Evolutionary conservation across 148 eudicot genomes (phyloP).

Genomic region (Agrostemma githago): DNA sequence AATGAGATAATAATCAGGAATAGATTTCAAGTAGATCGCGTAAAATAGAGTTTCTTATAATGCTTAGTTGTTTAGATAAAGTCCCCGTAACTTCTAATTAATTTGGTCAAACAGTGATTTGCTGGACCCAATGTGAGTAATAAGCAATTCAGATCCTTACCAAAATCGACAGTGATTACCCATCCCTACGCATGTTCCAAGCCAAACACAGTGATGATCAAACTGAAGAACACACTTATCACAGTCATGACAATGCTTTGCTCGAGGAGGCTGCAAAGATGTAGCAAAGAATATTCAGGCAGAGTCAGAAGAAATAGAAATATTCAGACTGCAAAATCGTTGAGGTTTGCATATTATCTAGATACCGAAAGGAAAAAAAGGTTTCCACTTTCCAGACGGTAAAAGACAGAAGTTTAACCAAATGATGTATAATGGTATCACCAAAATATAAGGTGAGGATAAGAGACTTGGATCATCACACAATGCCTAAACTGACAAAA

Average conservation of each 20-base stretch:
- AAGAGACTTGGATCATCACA: not conserved
- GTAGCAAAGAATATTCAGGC: conserved; percentile 8
- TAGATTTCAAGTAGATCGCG: not conserved
- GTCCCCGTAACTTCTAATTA: not conserved
- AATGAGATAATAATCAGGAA: not conserved
- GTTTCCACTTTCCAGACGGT: not conserved
- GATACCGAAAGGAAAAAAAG: not conserved
- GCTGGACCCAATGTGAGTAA: not conserved
- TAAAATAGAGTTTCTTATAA: conserved; percentile 1
- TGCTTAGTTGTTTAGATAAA: not conserved
- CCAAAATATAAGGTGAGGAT: not conserved
- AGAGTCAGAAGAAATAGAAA: not conserved
- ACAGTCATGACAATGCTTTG: conserved; percentile 96
- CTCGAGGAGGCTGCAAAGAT: conserved; percentile 87
- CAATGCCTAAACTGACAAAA: not conserved
- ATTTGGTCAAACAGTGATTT: not conserved
- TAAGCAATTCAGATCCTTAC: conserved; percentile 34
- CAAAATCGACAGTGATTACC: conserved; percentile 94
- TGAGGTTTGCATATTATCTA: not conserved
- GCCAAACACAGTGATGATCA: conserved; percentile 99
- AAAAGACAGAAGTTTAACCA: not conserved
- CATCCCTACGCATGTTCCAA: conserved; percentile 95
- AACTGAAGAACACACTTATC: conserved; percentile 96
- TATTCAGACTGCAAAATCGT: not conserved
- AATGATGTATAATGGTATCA: not conserved